phyloP scores from a whole-genome alignment of 192 early-diverging fungal species.

The Podila minutissima region DNA sequence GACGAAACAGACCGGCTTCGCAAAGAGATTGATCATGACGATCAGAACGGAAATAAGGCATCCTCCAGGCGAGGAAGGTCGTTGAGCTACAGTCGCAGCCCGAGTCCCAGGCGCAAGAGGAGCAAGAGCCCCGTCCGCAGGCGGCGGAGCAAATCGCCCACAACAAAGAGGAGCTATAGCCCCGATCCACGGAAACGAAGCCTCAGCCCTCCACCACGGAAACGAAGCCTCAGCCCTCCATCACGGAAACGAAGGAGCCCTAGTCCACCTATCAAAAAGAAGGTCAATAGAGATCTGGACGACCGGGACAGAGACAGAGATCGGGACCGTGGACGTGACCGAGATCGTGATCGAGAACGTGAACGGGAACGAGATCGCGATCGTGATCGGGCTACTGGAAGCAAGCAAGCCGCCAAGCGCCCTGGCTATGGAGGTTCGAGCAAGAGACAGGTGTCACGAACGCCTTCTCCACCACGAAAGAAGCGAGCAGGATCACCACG shows the following conservation, averaged over 20 bases:
- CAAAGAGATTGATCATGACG: conserved; percentile 16
- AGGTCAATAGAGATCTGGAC: conserved; percentile 18
- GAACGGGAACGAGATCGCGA: conserved; percentile 11
- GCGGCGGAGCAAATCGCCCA: conserved; percentile 11
- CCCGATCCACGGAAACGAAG: conserved; percentile 26
- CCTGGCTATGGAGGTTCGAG: conserved; percentile 1
- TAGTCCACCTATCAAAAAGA: conserved; percentile 34
- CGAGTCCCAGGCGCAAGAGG: conserved; percentile 6
- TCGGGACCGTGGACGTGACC: conserved; percentile 8
- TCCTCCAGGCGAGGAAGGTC: neutral
- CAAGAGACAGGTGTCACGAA: conserved; percentile 17
- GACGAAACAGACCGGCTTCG: conserved; percentile 31
- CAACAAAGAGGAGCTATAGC: conserved; percentile 16
- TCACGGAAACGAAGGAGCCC: conserved; percentile 11
- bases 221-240: conserved; percentile 23
- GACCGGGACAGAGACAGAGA: conserved; percentile 28
- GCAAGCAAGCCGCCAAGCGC: conserved; percentile 5
- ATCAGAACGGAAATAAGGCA: neutral
- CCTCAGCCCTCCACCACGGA: conserved; percentile 15
- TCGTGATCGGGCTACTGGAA: neutral
- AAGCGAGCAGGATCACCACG: conserved; percentile 21
- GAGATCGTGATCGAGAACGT: conserved; percentile 12
- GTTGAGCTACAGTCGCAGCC: conserved; percentile 23
- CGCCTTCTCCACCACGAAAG: conserved; percentile 15
- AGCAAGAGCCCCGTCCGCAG: conserved; percentile 24